Conservation (phyloP, 345 rosid species). For the Aegle marmelos region DNA sequence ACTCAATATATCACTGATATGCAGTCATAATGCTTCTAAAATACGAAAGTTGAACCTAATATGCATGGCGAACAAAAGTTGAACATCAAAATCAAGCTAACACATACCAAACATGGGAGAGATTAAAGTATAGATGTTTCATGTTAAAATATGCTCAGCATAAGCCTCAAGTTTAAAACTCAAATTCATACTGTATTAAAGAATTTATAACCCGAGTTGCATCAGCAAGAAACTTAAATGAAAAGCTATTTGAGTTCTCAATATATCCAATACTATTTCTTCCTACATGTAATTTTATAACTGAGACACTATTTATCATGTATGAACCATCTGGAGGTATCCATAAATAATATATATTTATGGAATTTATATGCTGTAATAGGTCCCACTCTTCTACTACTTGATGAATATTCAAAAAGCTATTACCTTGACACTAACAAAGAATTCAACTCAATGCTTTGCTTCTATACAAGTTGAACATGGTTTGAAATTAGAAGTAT, state of each 20-base stretch:
- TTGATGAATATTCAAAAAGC: not conserved
- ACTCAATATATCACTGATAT: not conserved
- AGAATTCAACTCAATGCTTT: constrained; percentile 8
- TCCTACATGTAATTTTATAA: not conserved
- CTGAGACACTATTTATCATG: not conserved
- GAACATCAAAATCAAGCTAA: not conserved
- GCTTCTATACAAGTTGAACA: not conserved
- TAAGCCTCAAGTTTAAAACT: not conserved
- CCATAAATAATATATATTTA: not conserved
- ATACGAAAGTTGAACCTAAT: not conserved
- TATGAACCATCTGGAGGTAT: not conserved
- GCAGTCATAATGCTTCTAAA: not conserved
- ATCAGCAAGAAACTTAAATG: not conserved
- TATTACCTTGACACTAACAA: not conserved
- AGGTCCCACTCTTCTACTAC: not conserved
- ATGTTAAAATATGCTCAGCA: not conserved
- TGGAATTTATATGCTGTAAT: not conserved
- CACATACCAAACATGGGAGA: not conserved
- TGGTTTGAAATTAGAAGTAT: not conserved
- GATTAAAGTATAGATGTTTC: not conserved
- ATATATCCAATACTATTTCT: not conserved
- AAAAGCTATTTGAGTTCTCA: not conserved
- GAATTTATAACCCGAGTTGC: not conserved
- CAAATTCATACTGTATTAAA: not conserved
- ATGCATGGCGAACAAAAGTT: not conserved